A percentile compares a stretch with the other conserved stretches of the same genome.
Conservation (phyloP, 225 moss, liverwort and hornwort genomes). For the Polytrichum commune region DNA sequence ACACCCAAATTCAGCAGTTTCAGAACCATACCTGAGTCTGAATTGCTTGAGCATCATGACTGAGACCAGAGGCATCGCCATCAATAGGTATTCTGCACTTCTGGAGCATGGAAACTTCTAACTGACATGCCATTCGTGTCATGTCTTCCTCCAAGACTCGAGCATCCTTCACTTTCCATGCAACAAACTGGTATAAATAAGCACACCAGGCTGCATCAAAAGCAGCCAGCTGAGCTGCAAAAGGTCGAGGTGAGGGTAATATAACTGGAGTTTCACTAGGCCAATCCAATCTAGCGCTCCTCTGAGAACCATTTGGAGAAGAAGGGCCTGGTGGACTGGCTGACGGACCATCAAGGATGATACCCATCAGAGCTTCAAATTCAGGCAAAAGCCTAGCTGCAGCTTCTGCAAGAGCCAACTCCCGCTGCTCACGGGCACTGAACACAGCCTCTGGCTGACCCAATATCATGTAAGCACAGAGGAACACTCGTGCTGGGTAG, state of each 20-base stretch:
- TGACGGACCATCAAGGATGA: conserved; percentile 51
- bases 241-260: conserved; percentile 52
- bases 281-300: conserved; percentile 43
- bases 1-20: too few relatives aligned
- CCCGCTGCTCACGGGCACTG: conserved; percentile 51
- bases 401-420: conserved; percentile 48
- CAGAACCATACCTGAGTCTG: conserved; percentile 39
- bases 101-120: conserved; percentile 64
- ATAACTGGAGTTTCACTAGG: conserved; percentile 26
- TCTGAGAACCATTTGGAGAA: conserved; percentile 39
- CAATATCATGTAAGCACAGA: conserved; percentile 67
- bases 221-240: conserved; percentile 54
- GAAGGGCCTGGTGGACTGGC: conserved; percentile 35
- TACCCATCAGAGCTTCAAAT: conserved; percentile 43
- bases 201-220: conserved; percentile 68
- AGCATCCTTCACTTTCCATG: conserved; percentile 73
- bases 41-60: conserved; percentile 54
- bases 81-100: conserved; percentile 41
- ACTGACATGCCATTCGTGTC: conserved; percentile 68
- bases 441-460: conserved; percentile 71
- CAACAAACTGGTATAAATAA: conserved; percentile 67
- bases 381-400: conserved; percentile 56
- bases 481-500: conserved; percentile 63
- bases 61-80: conserved; percentile 37
- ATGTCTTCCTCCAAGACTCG: conserved; percentile 59